These are phyloP conservation scores for Pelargonium cotyledonis DNA, from an alignment of 441 rosid genomes.

Conservation along the genomic window DNA sequence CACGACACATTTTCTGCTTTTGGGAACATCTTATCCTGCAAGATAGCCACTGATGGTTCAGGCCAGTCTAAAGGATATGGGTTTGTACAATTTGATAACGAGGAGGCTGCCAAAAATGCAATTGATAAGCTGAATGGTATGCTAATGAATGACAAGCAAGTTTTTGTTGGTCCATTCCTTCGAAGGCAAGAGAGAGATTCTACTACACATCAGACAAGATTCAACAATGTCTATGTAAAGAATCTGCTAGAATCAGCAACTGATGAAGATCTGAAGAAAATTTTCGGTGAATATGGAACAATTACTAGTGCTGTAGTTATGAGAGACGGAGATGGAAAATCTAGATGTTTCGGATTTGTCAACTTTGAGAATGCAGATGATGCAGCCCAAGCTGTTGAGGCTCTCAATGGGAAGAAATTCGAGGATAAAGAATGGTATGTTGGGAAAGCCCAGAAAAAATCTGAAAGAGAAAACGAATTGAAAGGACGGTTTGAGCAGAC, in stretches of 20 bases:
- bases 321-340: slow-evolving; percentile 49
- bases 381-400: slow-evolving; percentile 48
- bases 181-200: slow-evolving; percentile 43
- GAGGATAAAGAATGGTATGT: slow-evolving; percentile 56
- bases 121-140: slow-evolving; percentile 41
- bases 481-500: slow-evolving; percentile 44
- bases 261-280: slow-evolving; percentile 36
- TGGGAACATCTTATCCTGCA: slow-evolving; percentile 46
- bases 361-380: slow-evolving; percentile 48
- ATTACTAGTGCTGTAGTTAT: slow-evolving; percentile 47
- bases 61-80: slow-evolving; percentile 48
- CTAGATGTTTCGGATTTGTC: slow-evolving; percentile 50
- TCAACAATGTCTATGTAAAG: slow-evolving; percentile 44
- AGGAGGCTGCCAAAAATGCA: slow-evolving; percentile 40
- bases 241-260: slow-evolving; percentile 36
- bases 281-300: slow-evolving; percentile 41
- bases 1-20: slow-evolving; percentile 41
- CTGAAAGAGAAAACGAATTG: slow-evolving; percentile 46
- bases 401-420: slow-evolving; percentile 42
- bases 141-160: slow-evolving; percentile 38
- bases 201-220: slow-evolving; percentile 29
- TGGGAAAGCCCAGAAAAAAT: slow-evolving; percentile 40
- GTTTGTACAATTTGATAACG: slow-evolving; percentile 47
- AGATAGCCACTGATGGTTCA: slow-evolving; percentile 38
- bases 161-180: slow-evolving; percentile 45